Evolutionary conservation across 345 rosid genomes (phyloP).

Genomic region (Aurinia saxatilis): DNA sequence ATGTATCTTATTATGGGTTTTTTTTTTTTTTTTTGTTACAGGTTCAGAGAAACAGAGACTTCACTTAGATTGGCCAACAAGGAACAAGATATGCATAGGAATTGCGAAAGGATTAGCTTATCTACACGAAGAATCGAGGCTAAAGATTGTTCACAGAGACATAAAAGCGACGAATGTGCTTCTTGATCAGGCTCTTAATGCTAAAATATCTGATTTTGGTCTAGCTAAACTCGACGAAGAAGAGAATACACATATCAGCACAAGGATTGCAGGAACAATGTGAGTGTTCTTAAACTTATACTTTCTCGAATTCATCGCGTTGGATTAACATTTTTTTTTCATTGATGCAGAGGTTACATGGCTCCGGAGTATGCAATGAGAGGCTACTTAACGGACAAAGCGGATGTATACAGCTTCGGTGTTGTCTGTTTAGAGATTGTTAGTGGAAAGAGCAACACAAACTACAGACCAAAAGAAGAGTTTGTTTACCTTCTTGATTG

Average conservation of each 20-base stretch:
- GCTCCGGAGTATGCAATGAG: conserved; percentile 99
- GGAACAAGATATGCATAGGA: conserved; percentile 58
- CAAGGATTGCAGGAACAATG: conserved; percentile 63
- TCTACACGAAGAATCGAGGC: conserved; percentile 63
- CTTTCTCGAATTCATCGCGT: not conserved
- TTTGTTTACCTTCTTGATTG: conserved; percentile 90
- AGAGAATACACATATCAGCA: conserved; percentile 63
- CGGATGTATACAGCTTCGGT: conserved; percentile 91
- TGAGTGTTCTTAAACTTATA: conserved; percentile 20
- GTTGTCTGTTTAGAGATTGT: conserved; percentile 73
- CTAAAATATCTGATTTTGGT: conserved; percentile 67
- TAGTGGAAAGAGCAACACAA: conserved; percentile 93
- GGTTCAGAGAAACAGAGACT: conserved; percentile 38
- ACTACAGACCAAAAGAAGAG: conserved; percentile 92
- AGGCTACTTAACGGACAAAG: conserved; percentile 93
- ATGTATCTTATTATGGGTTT: not conserved
- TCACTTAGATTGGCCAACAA: conserved; percentile 53
- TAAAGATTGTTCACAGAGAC: conserved; percentile 70
- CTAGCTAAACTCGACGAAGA: conserved; percentile 64
- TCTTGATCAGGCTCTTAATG: conserved; percentile 44
- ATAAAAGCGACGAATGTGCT: conserved; percentile 67
- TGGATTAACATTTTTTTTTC: not conserved
- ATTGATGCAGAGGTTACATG: conserved; percentile 71
- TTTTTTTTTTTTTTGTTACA: not conserved
- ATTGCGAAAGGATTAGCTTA: conserved; percentile 61